Evolutionary conservation across 257 asterid species (phyloP), one percentile per base, ranked within the genome.

Genomic region (Vinca minor): DNA sequence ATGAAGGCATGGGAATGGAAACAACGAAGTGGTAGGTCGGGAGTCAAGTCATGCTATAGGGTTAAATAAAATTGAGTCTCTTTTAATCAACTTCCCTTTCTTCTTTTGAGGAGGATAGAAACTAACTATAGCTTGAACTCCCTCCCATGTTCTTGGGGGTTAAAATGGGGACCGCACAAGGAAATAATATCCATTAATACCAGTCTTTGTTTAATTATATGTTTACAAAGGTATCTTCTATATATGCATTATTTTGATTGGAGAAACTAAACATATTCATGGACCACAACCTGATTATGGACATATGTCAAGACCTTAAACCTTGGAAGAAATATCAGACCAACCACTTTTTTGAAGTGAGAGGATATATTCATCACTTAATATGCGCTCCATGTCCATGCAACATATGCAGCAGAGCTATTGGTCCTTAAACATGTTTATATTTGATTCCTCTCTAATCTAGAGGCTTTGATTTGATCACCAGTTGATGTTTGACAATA

Each of bases 401-500:
- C 76, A 82, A 78, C 87, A 73, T 80, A 74, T 79, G 82, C 76
- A 57, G 64, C 71, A 42, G 74, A 45, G 72, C 59, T 48, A 74
- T 78, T 76, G 86, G 83, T 56, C 68, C 71, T 34, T 6, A 28
- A 34, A 44, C 29, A 23, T 8, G 62, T 56, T 56, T 55, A 31
- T 55, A 46, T 54, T n/a, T 35, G n/a, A 42, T 69, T 8, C 8
- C 42, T 8, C 64, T 44, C 74, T 66, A 74, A 74, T 74, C 75
- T 50, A 71, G 31, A 4, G 23, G 23, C 8, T 23, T 60, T 29
- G 18, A 21, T 60, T 42, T 45, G 46, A 45, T 63, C 50, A 42
- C 25, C 50, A 8, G 21, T 66, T 29, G n/a, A n/a, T n/a, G n/a
- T n/a, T n/a, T n/a, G n/a, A n/a, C n/a, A n/a, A n/a, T n/a, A n/a